Percentiles rank a stretch among this genome's conserved stretches.
Conservation (phyloP, 2,329 filamentous ascomycete species). For the Aspergillus uvarum region DNA sequence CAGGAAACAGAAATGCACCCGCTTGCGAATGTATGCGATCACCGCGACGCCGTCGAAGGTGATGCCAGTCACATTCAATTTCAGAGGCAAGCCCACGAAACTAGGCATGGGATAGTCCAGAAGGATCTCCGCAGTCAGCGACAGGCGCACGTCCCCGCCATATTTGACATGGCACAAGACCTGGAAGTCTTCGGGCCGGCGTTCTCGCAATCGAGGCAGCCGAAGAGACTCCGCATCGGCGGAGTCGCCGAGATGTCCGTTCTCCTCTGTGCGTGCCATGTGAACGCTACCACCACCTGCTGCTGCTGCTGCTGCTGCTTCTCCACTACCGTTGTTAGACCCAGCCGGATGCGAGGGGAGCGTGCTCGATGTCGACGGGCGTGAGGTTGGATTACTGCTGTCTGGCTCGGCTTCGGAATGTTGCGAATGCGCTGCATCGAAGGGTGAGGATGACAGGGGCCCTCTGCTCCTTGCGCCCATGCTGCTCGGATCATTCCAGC, state of each 20-base stretch:
- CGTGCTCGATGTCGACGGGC: conserved; percentile 46
- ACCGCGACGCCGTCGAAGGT: conserved; percentile 95
- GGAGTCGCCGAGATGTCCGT: conserved; percentile 22
- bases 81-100: conserved; percentile 92
- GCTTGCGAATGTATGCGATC: conserved; percentile 82
- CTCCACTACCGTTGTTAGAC: conserved; percentile 29
- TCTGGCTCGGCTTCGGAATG: conserved; percentile 37
- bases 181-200: conserved; percentile 81
- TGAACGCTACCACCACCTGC: conserved; percentile 22
- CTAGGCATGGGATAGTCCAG: conserved; percentile 98
- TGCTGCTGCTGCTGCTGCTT: conserved; percentile 23
- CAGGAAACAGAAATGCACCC: conserved; percentile 91
- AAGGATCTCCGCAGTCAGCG: conserved; percentile 89
- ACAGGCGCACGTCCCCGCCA: conserved; percentile 79
- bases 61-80: conserved; percentile 90
- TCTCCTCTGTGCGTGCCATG: conserved; percentile 21
- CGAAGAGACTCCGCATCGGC: conserved; percentile 21
- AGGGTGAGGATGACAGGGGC: conserved; percentile 16
- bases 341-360: conserved; percentile 32
- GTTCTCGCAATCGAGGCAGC: conserved; percentile 64
- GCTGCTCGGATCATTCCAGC: conserved; percentile 35
- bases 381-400: conserved; percentile 38
- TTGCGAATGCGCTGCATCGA: conserved; percentile 21
- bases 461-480: conserved; percentile 21
- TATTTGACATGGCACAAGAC: conserved; percentile 90